A percentile compares a stretch with the other conserved stretches of the same genome.
phyloP scores from a whole-genome alignment of 164 flowering plant genomes.

The Warburgia ugandensis region DNA sequence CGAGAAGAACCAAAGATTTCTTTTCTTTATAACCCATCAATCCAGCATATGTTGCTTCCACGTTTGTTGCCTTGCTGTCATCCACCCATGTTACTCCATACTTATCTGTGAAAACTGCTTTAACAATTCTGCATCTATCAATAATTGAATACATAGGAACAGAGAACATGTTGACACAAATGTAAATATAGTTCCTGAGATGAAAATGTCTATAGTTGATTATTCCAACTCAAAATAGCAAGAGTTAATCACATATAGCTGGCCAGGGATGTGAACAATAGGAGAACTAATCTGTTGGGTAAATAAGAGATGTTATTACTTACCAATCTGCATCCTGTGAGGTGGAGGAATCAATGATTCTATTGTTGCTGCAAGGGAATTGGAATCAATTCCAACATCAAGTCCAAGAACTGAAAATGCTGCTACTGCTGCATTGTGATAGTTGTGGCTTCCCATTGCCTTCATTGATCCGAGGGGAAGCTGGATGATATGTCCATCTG shows the following conservation, averaged over 20 bases:
- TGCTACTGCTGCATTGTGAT: conserved; percentile 40
- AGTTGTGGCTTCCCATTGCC: conserved; percentile 32
- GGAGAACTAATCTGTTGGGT: too few species aligned
- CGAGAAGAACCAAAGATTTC: conserved; percentile 35
- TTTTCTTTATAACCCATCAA: conserved; percentile 31
- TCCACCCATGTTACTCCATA: conserved; percentile 36
- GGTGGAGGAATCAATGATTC: conserved; percentile 21
- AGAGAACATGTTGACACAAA: too few species aligned
- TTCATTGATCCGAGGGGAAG: conserved; percentile 25
- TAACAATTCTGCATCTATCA: conserved; percentile 5
- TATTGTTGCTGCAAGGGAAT: conserved; percentile 26
- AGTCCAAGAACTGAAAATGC: conserved; percentile 32
- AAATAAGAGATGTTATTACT: too few species aligned
- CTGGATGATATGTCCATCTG: conserved; percentile 19
- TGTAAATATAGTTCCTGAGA: too few species aligned
- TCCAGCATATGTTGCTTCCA: conserved; percentile 39
- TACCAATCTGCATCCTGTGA: conserved; percentile 43
- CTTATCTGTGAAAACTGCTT: conserved; percentile 29
- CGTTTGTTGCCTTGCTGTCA: conserved; percentile 53
- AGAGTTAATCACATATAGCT: too few species aligned
- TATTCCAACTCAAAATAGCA: too few species aligned
- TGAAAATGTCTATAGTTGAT: too few species aligned
- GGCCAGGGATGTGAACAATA: too few species aligned
- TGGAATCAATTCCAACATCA: conserved; percentile 24
- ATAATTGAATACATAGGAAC: not conserved